These are phyloP conservation scores for Coniochaeta ligniaria DNA, from an alignment of 2,329 filamentous ascomycete genomes.

Conservation along the genomic window DNA sequence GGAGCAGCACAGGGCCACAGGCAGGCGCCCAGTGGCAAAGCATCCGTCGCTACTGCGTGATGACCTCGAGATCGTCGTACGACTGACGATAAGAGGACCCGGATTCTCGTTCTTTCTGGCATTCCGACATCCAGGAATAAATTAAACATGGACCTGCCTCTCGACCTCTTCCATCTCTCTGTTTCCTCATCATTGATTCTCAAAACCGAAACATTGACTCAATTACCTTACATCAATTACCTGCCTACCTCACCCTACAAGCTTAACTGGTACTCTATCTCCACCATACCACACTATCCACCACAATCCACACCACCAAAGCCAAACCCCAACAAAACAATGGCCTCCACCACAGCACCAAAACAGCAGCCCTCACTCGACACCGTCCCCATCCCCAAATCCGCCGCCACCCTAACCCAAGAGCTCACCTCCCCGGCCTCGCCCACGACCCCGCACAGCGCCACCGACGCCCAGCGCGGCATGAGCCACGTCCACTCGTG, in stretches of 20 bases:
- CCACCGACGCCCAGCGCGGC: conserved; percentile 23
- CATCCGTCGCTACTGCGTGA: neutral
- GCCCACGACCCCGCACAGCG: conserved; percentile 11
- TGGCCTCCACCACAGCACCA: neutral
- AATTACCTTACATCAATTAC: neutral
- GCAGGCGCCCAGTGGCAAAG: neutral
- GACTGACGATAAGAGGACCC: neutral
- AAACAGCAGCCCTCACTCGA: neutral
- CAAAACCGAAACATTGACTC: neutral
- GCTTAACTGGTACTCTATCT: too few relatives aligned
- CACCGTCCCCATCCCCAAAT: neutral
- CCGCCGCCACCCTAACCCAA: conserved; percentile 1
- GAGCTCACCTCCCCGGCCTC: conserved; percentile 12
- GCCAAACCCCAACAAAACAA: too few relatives aligned
- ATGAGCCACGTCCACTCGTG: conserved; percentile 32
- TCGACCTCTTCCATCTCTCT: neutral
- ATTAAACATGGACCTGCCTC: neutral
- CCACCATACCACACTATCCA: too few relatives aligned
- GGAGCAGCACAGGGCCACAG: too few relatives aligned
- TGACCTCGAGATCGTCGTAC: conserved; percentile 1
- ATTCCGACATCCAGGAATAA: neutral
- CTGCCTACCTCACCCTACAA: too few relatives aligned
- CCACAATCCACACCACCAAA: too few relatives aligned
- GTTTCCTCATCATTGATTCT: neutral
- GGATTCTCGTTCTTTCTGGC: neutral